Evolutionary conservation across 140 eudicot genomes (phyloP).

Genomic region (Oenanthe javanica): DNA sequence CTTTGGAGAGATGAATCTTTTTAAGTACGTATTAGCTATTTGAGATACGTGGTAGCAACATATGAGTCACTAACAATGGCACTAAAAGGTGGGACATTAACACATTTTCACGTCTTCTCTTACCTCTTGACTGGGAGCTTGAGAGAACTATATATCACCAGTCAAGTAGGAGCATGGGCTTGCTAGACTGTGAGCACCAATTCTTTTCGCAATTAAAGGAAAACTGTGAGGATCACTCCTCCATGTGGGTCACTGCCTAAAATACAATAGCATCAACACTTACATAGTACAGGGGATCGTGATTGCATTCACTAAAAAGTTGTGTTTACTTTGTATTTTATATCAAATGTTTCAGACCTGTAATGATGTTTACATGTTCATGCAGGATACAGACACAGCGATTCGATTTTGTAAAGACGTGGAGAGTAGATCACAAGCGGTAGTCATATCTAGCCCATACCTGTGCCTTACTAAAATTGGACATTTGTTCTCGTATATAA

Average conservation of each 20-base stretch:
- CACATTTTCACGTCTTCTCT: neutral
- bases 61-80: neutral
- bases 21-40: neutral
- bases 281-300: neutral
- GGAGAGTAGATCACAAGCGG: conserved; percentile 69
- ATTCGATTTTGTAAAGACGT: conserved; percentile 88
- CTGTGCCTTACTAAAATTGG: neutral
- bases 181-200: neutral
- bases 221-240: neutral
- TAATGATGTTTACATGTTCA: conserved; percentile 7
- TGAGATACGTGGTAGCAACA: neutral
- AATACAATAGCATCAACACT: too few relatives aligned
- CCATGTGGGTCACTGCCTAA: neutral
- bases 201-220: neutral
- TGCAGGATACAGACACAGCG: conserved; percentile 63
- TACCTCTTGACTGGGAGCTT: neutral
- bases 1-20: neutral
- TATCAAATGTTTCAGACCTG: conserved; percentile 5
- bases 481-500: neutral
- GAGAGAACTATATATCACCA: neutral
- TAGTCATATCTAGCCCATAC: conserved; percentile 9
- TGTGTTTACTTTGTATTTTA: neutral
- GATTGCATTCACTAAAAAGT: conserved; percentile 6
- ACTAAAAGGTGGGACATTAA: neutral
- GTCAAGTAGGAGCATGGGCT: neutral